These are phyloP conservation scores for Marvania coccoides DNA, from an alignment of 139 green algal species.

Conservation along the genomic window DNA sequence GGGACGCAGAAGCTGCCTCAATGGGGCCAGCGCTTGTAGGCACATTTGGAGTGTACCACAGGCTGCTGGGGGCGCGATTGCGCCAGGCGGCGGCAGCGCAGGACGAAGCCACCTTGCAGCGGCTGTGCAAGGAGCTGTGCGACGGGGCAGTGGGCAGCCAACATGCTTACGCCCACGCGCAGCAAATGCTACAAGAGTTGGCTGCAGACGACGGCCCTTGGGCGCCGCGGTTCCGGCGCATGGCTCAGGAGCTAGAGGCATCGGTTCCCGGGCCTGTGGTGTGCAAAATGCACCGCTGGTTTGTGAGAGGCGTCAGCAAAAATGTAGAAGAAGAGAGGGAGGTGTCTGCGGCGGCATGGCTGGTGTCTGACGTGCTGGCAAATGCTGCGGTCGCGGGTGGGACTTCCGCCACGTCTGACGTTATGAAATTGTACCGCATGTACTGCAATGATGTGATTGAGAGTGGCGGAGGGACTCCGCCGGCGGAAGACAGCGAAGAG, in stretches of 20 bases:
- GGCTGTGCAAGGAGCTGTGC: slow-evolving; percentile 32
- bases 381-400: slow-evolving; percentile 1
- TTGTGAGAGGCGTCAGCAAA: neutral
- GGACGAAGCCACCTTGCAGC: slow-evolving; percentile 4
- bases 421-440: slow-evolving; percentile 21
- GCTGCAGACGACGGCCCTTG: neutral
- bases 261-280: slow-evolving; percentile 11
- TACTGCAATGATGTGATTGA: slow-evolving; percentile 15
- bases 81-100: slow-evolving; percentile 11
- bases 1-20: slow-evolving; percentile 36
- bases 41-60: slow-evolving; percentile 74
- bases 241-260: slow-evolving; percentile 48
- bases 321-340: neutral
- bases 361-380: slow-evolving; percentile 12
- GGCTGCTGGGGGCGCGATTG: slow-evolving; percentile 13
- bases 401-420: slow-evolving; percentile 1
- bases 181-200: slow-evolving; percentile 26
- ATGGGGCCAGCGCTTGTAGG: slow-evolving; percentile 50
- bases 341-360: slow-evolving; percentile 3
- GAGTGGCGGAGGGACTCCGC: neutral
- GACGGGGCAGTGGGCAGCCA: slow-evolving; percentile 18
- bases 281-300: slow-evolving; percentile 33
- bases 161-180: slow-evolving; percentile 66
- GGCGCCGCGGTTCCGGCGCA: slow-evolving; percentile 36
- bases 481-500: no score